Percentiles rank a stretch among this genome's conserved stretches.
Conservation (phyloP, 1,139 yeast genomes). For the Yamadazyma aaseri region DNA sequence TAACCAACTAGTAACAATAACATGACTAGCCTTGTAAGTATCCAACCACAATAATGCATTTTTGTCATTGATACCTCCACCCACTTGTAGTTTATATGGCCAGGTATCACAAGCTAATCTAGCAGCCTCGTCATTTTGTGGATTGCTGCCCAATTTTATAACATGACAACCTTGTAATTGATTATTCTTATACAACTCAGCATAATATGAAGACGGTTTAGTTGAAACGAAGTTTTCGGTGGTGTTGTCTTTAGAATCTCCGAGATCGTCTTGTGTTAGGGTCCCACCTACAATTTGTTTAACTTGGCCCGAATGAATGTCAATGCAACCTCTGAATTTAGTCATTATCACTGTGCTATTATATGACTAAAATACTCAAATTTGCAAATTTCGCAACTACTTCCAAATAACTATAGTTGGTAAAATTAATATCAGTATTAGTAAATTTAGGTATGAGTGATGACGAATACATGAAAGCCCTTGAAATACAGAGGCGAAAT, state of each 20-base stretch:
- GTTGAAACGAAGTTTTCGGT: conserved; percentile 78
- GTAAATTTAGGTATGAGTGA: conserved; percentile 19
- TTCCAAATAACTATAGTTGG: too few relatives aligned
- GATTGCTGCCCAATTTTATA: conserved; percentile 77
- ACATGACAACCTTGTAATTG: conserved; percentile 81
- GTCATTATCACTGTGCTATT: conserved; percentile 71
- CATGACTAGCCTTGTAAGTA: conserved; percentile 64
- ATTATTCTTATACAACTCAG: conserved; percentile 62
- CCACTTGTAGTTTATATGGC: conserved; percentile 78
- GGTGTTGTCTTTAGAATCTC: conserved; percentile 29
- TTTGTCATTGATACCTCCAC: conserved; percentile 80
- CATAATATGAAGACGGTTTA: conserved; percentile 74
- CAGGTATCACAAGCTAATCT: conserved; percentile 68
- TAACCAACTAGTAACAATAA: conserved; percentile 90
- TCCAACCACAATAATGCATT: conserved; percentile 79
- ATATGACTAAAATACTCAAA: neutral
- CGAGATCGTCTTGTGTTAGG: conserved; percentile 51
- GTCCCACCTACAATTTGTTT: conserved; percentile 98
- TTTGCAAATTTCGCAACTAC: conserved; percentile 1
- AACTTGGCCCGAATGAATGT: conserved; percentile 90
- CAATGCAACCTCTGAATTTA: conserved; percentile 89
- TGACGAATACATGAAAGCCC: conserved; percentile 44
- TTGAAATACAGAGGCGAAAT: conserved; percentile 57
- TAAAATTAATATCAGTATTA: neutral
- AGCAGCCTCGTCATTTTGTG: conserved; percentile 83